A percentile compares a stretch with the other conserved stretches of the same genome.
phyloP scores from a whole-genome alignment of 1,139 yeast genomes.

The Yamadazyma spencermartinsiae region DNA sequence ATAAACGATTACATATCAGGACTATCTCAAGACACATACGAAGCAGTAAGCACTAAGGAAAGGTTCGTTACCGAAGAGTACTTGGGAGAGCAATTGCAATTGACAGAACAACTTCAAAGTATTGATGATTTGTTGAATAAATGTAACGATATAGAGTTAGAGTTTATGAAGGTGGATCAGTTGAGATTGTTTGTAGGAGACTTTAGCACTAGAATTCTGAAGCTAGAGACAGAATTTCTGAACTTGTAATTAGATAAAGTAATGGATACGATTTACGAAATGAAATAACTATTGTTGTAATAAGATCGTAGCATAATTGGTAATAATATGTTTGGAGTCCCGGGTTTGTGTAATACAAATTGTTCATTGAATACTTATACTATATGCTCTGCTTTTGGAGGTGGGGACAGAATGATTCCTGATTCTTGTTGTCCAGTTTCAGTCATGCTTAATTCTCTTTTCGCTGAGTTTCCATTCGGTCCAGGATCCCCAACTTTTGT shows the following conservation, averaged over 20 bases:
- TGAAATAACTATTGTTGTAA: no score
- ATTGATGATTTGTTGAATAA: constrained; percentile 44
- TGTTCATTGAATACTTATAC: background rate
- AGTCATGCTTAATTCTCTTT: no score
- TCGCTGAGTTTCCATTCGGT: no score
- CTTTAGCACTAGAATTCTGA: constrained; percentile 31
- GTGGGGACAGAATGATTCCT: background rate
- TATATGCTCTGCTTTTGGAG: background rate
- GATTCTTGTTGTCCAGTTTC: background rate
- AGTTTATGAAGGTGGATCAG: constrained; percentile 69
- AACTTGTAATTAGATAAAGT: no score
- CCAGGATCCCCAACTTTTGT: background rate
- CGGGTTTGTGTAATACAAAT: no score
- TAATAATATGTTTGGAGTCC: no score
- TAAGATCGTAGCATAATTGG: no score
- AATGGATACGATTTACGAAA: no score
- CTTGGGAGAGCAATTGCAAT: constrained; percentile 34
- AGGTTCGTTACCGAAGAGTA: constrained; percentile 32
- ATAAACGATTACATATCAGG: constrained; percentile 53
- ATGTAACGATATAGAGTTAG: constrained; percentile 59
- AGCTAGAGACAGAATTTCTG: constrained; percentile 26
- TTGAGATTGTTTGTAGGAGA: constrained; percentile 49
- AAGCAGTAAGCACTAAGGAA: constrained; percentile 30
- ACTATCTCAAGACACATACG: constrained; percentile 38
- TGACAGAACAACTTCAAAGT: constrained; percentile 43